A percentile compares a stretch with the other conserved stretches of the same genome.
These are phyloP conservation scores for Dactylellina cionopaga DNA, from an alignment of 2,329 filamentous ascomycete genomes.

Conservation along the genomic window DNA sequence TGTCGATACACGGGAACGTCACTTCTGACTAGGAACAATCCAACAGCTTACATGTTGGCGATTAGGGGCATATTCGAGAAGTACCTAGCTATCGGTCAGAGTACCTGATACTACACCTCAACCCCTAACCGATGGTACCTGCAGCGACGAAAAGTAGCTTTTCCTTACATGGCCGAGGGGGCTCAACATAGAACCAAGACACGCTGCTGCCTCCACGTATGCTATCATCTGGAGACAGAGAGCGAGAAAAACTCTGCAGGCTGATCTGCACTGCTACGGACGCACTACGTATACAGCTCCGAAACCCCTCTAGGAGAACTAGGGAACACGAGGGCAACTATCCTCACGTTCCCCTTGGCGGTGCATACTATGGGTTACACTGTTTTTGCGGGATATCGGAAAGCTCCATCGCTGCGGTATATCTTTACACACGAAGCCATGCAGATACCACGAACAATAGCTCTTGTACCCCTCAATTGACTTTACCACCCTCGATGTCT, in stretches of 20 bases:
- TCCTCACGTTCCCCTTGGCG: background rate
- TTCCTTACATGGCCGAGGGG: conserved; percentile 7
- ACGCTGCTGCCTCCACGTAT: too few species aligned
- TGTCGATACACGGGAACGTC: background rate
- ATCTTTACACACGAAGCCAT: too few species aligned
- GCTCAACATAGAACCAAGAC: too few species aligned
- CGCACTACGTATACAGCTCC: background rate
- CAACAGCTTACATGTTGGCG: background rate
- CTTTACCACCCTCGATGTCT: too few species aligned
- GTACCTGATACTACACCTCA: conserved; percentile 6
- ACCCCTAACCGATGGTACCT: background rate
- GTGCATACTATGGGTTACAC: background rate
- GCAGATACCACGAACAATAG: too few species aligned
- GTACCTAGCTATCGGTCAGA: background rate
- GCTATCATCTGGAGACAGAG: background rate
- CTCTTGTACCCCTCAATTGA: too few species aligned
- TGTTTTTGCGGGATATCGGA: background rate
- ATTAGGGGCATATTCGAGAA: conserved; percentile 22
- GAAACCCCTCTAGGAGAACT: conserved; percentile 3
- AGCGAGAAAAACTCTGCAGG: background rate
- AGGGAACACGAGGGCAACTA: background rate
- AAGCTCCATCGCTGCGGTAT: background rate
- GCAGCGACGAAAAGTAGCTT: background rate
- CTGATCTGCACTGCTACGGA: background rate
- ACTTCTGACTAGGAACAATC: background rate